Evolutionary conservation across 495 filamentous ascomycete genomes (phyloP), one percentile per base, ranked within the genome.

Genomic region (Lindgomyces ingoldianus): DNA sequence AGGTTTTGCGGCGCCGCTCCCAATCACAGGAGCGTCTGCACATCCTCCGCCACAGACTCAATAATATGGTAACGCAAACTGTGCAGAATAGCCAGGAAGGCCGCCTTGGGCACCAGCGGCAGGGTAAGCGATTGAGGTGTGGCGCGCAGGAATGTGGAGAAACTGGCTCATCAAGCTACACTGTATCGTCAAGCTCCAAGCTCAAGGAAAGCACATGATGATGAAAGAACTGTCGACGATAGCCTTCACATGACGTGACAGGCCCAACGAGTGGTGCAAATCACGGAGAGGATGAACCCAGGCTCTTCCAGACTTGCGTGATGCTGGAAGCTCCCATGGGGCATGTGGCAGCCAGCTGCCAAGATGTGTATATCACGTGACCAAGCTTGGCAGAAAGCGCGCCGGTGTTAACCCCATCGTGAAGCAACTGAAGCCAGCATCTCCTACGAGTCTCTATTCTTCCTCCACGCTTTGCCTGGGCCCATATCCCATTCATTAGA

Each of bases 361-460:
- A 39, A 39, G 33, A 6, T 6, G 6, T 6, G 8, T 24, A 52
- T 24, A 18, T 24, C 52, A 56, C 52, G 52, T 56, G 52, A 36
- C 33, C 6, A 18, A 4, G 6, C 33, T 39, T 39, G 33, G 33
- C 33, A 39, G 6, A n/a, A n/a, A 6, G 33, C 33, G 6, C 33
- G 33, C 14, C 33, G 33, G 14, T 14, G 6, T 39, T 39, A 6
- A 39, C 33, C 6, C 6, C 6, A 39, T 6, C 14, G 6, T 6
- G 6, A 6, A 6, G 33, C 33, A 6, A 14, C 33, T 22, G 24
- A 21, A 11, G 11, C 29, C 51, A 61, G 58, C 58, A 55, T 62
- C 49, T 18, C n/a, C 58, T 58, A 62, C 54, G 50, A 18, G 22
- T 27, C 46, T 26, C 59, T 68, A 68, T 68, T 68, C 52, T 68